Base-by-base conservation (phyloP, 352 stramenopile genomes). In the Phytophthora kernoviae region DNA sequence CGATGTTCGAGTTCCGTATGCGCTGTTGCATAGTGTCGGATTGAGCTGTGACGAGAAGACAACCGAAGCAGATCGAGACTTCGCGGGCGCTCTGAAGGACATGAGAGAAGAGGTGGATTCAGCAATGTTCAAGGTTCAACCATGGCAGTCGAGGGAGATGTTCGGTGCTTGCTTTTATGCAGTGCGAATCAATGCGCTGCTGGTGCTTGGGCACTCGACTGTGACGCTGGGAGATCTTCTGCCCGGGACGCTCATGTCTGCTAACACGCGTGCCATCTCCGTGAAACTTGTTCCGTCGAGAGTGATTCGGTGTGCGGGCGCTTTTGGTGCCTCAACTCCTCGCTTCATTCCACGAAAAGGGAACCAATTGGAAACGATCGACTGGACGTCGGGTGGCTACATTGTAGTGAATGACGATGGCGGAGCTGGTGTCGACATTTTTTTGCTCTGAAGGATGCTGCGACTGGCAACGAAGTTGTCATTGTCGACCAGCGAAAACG, bases 91-190 rank as follows among this genome's bases (percentile, higher is more conserved):
- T 51, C 11, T 59, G 10, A 36, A 63, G 2, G 33, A 55, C 33
- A 1, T 58, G 30, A 37, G 24, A 2, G 4, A 46, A 5, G 1
- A 15, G 5, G 59, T 68, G 1, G 36, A 70, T 20, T 12, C 5
- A 4, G 20, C 1, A 17, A 52, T 58, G 39, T 56, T 47, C 11
- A 1, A 24, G 0, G 10, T 54, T 47, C 43, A 54, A 33, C 2
- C 27, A 11, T 62, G 56, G 50, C 49, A 54, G 34, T 54, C 15
- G 5, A 58, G 50, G 50, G 54, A 65, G 26, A 62, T 70, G 11
- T 68, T 79, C 26, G 70, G 70, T 63, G 49, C 65, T 62, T 72
- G 54, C n/a, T 70, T 79, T 24, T 70, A 79, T 70, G 60, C 56
- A 27, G 43, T 75, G 43, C 62, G 53, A 75, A 73, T 79, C 18